phyloP scores from a whole-genome alignment of 371 early-diverging fungal species.

The Dichotomocladium elegans region DNA sequence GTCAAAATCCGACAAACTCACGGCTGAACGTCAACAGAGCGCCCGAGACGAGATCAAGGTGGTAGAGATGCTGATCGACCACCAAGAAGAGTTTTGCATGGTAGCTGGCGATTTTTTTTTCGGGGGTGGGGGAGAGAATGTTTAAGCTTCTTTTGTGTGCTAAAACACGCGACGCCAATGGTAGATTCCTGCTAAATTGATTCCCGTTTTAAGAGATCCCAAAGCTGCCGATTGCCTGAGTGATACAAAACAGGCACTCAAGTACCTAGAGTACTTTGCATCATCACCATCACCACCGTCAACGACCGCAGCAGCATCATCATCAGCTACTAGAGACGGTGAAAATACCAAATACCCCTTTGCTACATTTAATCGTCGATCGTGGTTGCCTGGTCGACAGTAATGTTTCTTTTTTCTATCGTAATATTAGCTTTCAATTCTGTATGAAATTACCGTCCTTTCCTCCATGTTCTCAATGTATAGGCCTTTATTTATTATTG shows the following conservation, averaged over 20 bases:
- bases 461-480: too few species aligned
- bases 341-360: too few species aligned
- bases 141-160: background rate
- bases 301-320: too few species aligned
- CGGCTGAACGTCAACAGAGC: constrained; percentile 53
- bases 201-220: constrained; percentile 1
- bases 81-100: constrained; percentile 71
- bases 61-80: constrained; percentile 66
- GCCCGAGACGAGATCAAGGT: constrained; percentile 64
- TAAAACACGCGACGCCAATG: background rate
- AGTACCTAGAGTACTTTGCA: background rate
- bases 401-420: too few species aligned
- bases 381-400: too few species aligned
- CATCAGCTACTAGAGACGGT: too few species aligned
- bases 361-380: too few species aligned
- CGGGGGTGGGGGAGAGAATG: background rate
- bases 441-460: too few species aligned
- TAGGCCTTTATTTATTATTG: too few species aligned
- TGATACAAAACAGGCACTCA: background rate
- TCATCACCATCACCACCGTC: background rate
- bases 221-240: background rate
- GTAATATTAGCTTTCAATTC: too few species aligned
- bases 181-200: constrained; percentile 5
- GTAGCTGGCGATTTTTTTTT: too few species aligned
- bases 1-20: constrained; percentile 15